Conservation (phyloP, 1,284 basidiomycete species). For the Moniliophthora roreri region DNA sequence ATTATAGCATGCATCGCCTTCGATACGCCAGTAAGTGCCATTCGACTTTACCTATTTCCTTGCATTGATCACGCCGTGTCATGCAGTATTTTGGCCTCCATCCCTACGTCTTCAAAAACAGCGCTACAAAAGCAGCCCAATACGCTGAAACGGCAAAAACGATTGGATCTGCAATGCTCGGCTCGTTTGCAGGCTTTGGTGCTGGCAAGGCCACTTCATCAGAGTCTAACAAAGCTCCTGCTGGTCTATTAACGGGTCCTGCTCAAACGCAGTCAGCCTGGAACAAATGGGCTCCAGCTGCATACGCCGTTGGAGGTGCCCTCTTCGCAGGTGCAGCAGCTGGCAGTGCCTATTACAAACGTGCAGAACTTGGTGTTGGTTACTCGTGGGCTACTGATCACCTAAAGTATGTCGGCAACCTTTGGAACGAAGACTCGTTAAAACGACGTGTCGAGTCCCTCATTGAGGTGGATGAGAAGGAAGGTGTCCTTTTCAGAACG, state of each 20-base stretch:
- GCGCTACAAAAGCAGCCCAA: conserved; percentile 73
- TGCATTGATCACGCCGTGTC: conserved; percentile 3
- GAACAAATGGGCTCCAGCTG: conserved; percentile 64
- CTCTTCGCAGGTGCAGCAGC: conserved; percentile 82
- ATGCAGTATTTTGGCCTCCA: conserved; percentile 83
- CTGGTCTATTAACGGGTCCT: conserved; percentile 24
- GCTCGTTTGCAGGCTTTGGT: conserved; percentile 49
- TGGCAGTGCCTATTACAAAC: conserved; percentile 80
- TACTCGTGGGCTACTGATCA: conserved; percentile 86
- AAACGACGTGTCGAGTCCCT: conserved; percentile 63
- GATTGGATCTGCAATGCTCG: conserved; percentile 56
- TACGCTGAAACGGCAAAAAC: conserved; percentile 71
- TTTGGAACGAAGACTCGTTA: conserved; percentile 81
- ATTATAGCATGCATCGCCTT: conserved; percentile 83
- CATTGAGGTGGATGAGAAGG: conserved; percentile 54
- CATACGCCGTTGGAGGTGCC: conserved; percentile 66
- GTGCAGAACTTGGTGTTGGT: conserved; percentile 69
- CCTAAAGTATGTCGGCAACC: conserved; percentile 84
- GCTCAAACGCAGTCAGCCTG: conserved; percentile 37
- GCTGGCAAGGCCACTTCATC: conserved; percentile 38
- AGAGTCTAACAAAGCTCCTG: conserved; percentile 26
- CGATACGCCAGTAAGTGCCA: conserved; percentile 79
- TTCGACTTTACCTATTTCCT: conserved; percentile 12
- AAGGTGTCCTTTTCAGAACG: conserved; percentile 75
- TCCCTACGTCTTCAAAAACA: conserved; percentile 85